Conservation (phyloP, 768 basidiomycete genomes). For the Boletus sp. region DNA sequence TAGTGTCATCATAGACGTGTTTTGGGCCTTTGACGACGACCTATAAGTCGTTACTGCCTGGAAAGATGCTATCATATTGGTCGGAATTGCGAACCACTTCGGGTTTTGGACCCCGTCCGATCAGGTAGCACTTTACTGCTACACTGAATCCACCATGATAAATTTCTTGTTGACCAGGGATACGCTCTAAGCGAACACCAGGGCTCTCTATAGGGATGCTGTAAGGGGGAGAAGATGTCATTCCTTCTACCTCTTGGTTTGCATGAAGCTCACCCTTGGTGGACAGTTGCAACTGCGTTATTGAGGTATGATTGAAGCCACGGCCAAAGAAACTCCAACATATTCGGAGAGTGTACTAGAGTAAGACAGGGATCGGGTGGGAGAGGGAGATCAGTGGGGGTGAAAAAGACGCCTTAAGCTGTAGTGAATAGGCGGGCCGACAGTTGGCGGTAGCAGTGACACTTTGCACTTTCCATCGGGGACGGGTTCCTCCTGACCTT, state of each 20-base stretch:
- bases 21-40: slow-evolving; percentile 13
- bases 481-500: neutral
- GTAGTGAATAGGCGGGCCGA: no score
- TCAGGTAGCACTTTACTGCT: neutral
- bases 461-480: neutral
- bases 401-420: no score
- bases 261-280: neutral
- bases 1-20: neutral
- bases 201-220: neutral
- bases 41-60: neutral
- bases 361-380: neutral
- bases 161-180: slow-evolving; percentile 7
- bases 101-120: slow-evolving; percentile 1
- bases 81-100: slow-evolving; percentile 8
- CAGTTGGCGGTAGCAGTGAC: no score
- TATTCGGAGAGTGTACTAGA: neutral
- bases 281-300: neutral
- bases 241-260: neutral
- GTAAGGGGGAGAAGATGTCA: neutral
- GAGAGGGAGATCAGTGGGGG: neutral
- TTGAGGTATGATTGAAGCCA: neutral
- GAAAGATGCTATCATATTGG: neutral
- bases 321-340: neutral
- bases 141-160: slow-evolving; percentile 11
- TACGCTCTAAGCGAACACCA: slow-evolving; percentile 1